Evolutionary conservation across 2,329 filamentous ascomycete genomes (phyloP).

Genomic region (Hortaea werneckii): DNA sequence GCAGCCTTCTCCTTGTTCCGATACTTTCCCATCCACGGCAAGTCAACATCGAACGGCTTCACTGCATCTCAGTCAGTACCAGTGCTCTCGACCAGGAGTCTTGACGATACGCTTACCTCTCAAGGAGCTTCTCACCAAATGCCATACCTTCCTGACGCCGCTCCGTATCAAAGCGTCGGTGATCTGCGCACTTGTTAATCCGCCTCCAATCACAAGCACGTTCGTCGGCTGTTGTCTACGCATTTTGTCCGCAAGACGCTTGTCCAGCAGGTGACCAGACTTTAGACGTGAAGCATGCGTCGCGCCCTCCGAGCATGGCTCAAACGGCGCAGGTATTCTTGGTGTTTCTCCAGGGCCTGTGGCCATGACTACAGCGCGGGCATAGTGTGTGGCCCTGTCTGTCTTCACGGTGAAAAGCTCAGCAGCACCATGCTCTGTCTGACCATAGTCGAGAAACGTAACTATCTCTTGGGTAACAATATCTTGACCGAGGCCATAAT

Average conservation of each 20-base stretch:
- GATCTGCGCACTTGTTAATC: slow-evolving; percentile 66
- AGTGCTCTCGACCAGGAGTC: too few species aligned
- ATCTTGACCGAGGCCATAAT: slow-evolving; percentile 40
- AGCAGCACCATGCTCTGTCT: slow-evolving; percentile 32
- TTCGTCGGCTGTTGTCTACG: slow-evolving; percentile 43
- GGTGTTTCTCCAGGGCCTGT: slow-evolving; percentile 59
- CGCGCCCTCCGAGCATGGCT: slow-evolving; percentile 35
- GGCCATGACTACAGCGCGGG: slow-evolving; percentile 57
- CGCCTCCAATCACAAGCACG: slow-evolving; percentile 63
- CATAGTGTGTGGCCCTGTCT: slow-evolving; percentile 42
- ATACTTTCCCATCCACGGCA: slow-evolving; percentile 75
- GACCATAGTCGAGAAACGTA: slow-evolving; percentile 50
- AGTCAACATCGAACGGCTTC: slow-evolving; percentile 68
- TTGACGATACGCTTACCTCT: slow-evolving; percentile 23
- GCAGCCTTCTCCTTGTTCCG: slow-evolving; percentile 65
- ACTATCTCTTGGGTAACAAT: slow-evolving; percentile 53
- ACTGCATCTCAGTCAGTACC: slow-evolving; percentile 26
- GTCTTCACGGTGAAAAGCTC: slow-evolving; percentile 58
- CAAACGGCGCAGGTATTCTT: slow-evolving; percentile 30
- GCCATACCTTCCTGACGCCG: slow-evolving; percentile 58
- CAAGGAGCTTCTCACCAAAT: slow-evolving; percentile 53
- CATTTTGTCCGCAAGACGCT: slow-evolving; percentile 44
- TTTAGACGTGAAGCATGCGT: slow-evolving; percentile 48
- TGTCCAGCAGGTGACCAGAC: slow-evolving; percentile 34
- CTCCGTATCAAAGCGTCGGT: slow-evolving; percentile 54